A percentile compares a stretch with the other conserved stretches of the same genome.
phyloP scores from a whole-genome alignment of 768 basidiomycete species.

The Hirschioporus abietinus region DNA sequence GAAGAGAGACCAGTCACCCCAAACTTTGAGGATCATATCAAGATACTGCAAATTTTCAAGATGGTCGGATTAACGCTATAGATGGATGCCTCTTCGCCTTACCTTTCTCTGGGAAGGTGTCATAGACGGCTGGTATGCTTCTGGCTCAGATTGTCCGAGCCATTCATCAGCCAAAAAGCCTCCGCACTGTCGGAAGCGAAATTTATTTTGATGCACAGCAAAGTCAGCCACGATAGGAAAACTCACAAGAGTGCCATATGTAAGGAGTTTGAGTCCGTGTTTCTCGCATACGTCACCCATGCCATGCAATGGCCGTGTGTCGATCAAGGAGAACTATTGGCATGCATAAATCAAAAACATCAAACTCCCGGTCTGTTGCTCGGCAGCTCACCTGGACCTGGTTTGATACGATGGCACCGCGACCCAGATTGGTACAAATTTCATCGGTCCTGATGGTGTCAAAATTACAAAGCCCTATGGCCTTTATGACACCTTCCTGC shows the following conservation, averaged over 20 bases:
- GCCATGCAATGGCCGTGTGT: constrained; percentile 69
- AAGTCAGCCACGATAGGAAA: neutral
- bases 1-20: constrained; percentile 77
- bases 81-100: constrained; percentile 12
- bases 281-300: constrained; percentile 74
- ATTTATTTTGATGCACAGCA: constrained; percentile 10
- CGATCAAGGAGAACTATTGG: constrained; percentile 80
- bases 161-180: constrained; percentile 78
- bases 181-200: constrained; percentile 52
- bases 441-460: constrained; percentile 71
- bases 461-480: constrained; percentile 78
- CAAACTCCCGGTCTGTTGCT: neutral
- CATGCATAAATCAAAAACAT: constrained; percentile 6
- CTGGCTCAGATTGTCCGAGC: constrained; percentile 63
- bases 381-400: constrained; percentile 62
- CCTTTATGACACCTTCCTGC: constrained; percentile 50
- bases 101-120: constrained; percentile 85
- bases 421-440: constrained; percentile 70
- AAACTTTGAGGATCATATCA: constrained; percentile 73
- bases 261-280: constrained; percentile 68
- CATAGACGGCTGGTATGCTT: constrained; percentile 58
- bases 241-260: constrained; percentile 76
- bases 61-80: constrained; percentile 5
- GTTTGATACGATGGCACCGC: constrained; percentile 70
- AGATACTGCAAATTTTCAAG: constrained; percentile 52